Evolutionary conservation across 345 rosid species (phyloP).

Genomic region (Diplotaxis tenuifolia): DNA sequence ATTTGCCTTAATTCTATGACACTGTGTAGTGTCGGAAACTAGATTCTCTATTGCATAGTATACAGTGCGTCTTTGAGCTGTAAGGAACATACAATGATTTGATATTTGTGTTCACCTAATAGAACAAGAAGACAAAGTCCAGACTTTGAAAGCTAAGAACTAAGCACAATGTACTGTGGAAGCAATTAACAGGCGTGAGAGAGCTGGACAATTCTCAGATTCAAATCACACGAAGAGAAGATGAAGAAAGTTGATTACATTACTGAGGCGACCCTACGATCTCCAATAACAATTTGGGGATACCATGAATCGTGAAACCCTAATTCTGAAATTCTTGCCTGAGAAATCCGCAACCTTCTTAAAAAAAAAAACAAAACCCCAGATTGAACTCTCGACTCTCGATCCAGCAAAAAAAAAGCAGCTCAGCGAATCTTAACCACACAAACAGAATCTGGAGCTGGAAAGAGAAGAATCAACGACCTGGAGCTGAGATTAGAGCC

Average conservation of each 20-base stretch:
- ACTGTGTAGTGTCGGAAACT: neutral
- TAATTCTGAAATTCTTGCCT: constrained; percentile 17
- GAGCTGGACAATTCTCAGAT: neutral
- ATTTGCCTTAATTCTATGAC: neutral
- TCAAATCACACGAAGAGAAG: neutral
- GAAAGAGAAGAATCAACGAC: neutral
- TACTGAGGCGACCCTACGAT: neutral
- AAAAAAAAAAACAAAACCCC: neutral
- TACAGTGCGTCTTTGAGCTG: neutral
- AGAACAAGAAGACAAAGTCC: neutral
- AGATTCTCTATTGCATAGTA: too few species aligned
- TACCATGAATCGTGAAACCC: constrained; percentile 1
- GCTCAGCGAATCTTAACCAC: constrained; percentile 15
- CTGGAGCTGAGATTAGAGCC: constrained; percentile 4
- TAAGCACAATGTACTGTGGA: neutral
- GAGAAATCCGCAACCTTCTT: constrained; percentile 18
- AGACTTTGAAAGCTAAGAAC: constrained; percentile 9
- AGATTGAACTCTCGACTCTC: constrained; percentile 29
- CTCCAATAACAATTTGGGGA: neutral
- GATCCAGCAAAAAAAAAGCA: constrained; percentile 28
- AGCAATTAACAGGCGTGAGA: neutral
- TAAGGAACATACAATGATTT: neutral
- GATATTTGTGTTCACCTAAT: too few species aligned
- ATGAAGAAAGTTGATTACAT: neutral
- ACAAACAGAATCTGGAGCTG: constrained; percentile 5